Evolutionary conservation across 306 rosid species (phyloP).

Genomic region (barrel medic (Medicago truncatula)): DNA sequence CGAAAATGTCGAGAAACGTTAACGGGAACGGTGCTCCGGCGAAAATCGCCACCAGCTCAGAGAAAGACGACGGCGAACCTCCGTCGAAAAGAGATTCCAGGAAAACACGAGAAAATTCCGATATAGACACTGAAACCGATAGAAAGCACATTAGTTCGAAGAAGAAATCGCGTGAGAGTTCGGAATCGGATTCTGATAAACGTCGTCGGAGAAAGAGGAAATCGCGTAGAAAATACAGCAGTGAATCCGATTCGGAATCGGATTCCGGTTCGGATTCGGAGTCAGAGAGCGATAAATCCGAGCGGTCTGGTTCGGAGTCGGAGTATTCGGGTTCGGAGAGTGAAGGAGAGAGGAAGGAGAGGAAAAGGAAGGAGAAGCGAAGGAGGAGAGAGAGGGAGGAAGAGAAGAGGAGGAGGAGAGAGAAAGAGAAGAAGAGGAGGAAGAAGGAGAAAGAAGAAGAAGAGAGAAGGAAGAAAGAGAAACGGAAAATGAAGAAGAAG

Average conservation of each 20-base stretch:
- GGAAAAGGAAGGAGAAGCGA: slow-evolving; percentile 40
- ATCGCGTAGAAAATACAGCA: slow-evolving; percentile 60
- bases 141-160: slow-evolving; percentile 51
- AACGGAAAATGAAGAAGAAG: slow-evolving; percentile 59
- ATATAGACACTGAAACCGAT: slow-evolving; percentile 42
- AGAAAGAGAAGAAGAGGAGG: slow-evolving; percentile 41
- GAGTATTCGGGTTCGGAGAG: slow-evolving; percentile 56
- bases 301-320: slow-evolving; percentile 40
- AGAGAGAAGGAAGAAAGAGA: slow-evolving; percentile 50
- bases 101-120: slow-evolving; percentile 47
- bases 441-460: slow-evolving; percentile 51
- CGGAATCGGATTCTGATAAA: slow-evolving; percentile 50
- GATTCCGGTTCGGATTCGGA: slow-evolving; percentile 24
- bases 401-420: slow-evolving; percentile 46
- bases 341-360: slow-evolving; percentile 51
- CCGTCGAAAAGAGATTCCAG: slow-evolving; percentile 44
- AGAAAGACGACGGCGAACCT: slow-evolving; percentile 45
- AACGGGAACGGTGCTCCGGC: slow-evolving; percentile 35
- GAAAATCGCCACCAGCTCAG: slow-evolving; percentile 36
- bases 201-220: slow-evolving; percentile 53
- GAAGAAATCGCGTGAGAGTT: slow-evolving; percentile 56
- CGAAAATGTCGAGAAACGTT: slow-evolving; percentile 61
- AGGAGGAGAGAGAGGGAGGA: slow-evolving; percentile 49
- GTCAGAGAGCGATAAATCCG: slow-evolving; percentile 41
- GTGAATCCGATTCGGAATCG: slow-evolving; percentile 54